These are phyloP conservation scores for Tuber microsphaerosporum DNA, from an alignment of 495 filamentous ascomycete species.

Conservation along the genomic window DNA sequence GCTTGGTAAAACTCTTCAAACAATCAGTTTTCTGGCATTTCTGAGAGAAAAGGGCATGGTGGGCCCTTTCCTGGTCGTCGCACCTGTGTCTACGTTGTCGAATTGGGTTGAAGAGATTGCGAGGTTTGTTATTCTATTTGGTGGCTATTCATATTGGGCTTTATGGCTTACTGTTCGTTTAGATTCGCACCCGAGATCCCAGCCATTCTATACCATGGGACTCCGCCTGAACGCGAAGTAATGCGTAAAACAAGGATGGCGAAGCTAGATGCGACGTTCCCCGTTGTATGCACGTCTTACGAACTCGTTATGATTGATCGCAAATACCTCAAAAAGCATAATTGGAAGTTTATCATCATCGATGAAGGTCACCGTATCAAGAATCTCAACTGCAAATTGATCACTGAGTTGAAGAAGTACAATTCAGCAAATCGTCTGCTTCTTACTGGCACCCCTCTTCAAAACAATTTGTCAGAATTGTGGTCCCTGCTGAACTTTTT, in stretches of 20 bases:
- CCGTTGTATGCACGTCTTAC: slow-evolving; percentile 86
- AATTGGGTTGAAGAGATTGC: slow-evolving; percentile 97
- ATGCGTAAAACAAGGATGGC: slow-evolving; percentile 60
- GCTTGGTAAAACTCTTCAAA: slow-evolving; percentile 89
- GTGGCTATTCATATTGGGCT: not conserved
- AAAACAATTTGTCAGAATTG: slow-evolving; percentile 90
- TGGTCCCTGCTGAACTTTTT: slow-evolving; percentile 95
- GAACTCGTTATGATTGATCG: slow-evolving; percentile 92
- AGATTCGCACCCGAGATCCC: slow-evolving; percentile 81
- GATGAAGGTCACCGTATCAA: slow-evolving; percentile 97
- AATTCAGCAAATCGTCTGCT: slow-evolving; percentile 81
- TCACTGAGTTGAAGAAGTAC: slow-evolving; percentile 78
- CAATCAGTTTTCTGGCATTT: slow-evolving; percentile 83
- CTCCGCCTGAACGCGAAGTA: slow-evolving; percentile 62
- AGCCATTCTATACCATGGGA: slow-evolving; percentile 82
- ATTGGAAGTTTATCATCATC: slow-evolving; percentile 96
- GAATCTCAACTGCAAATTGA: slow-evolving; percentile 88
- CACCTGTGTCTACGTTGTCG: slow-evolving; percentile 81
- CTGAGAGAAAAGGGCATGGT: slow-evolving; percentile 77
- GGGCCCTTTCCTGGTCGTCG: slow-evolving; percentile 83
- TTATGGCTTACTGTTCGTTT: slow-evolving; percentile 6
- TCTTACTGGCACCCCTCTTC: slow-evolving; percentile 89
- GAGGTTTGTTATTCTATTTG: slow-evolving; percentile 34
- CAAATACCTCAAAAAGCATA: slow-evolving; percentile 66
- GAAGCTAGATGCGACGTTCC: slow-evolving; percentile 62